Evolutionary conservation across 257 asterid genomes (phyloP), one percentile per base, ranked within the genome.

Genomic region (Anisodus acutangulus): DNA sequence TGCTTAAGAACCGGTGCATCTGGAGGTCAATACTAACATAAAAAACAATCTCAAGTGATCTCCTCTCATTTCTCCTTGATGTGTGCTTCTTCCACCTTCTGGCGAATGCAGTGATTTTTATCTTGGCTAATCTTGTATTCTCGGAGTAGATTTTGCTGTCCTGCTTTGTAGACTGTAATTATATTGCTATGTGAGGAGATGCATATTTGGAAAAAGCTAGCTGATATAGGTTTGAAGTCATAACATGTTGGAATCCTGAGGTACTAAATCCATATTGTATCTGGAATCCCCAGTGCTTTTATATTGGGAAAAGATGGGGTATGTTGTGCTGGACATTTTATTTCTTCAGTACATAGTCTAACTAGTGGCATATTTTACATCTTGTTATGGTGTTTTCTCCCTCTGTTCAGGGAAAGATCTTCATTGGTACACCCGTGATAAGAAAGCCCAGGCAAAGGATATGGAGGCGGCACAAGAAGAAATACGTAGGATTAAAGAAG

Each of bases 401-500:
- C 47, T 0, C 47, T 63, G 55, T 89, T 55, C 86, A 97, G 99
- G 99, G 83, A 97, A 97, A 89, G 99, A 97, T 89, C 97, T 97
- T 74, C 87, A 89, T 66, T 97, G 98, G 99, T 97, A 97, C 68
- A 47, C 92, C 9, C 98, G 98, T 43, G 97, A 93, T 79, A 97
- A 97, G 83, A 93, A 92, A 8, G 89, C 94, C 47, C 85, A 82
- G 11, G 26, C 79, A 37, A 66, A 83, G 4, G 88, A 91, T 83
- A 71, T 86, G 45, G 97, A 93, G 47, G 97, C 97, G 10, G 85
- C 91, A 82, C 90, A 95, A 88, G 97, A 95, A 84, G 99, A 97
- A 93, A 89, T 93, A 86, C 89, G 82, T 83, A 93, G 97, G 89
- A 88, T 97, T 87, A 97, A 97, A 92, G 99, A 97, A 88, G 98